Percentiles rank a stretch among this genome's conserved stretches.
phyloP scores from a whole-genome alignment of 768 basidiomycete species.

The Boletus vinaceobasis region DNA sequence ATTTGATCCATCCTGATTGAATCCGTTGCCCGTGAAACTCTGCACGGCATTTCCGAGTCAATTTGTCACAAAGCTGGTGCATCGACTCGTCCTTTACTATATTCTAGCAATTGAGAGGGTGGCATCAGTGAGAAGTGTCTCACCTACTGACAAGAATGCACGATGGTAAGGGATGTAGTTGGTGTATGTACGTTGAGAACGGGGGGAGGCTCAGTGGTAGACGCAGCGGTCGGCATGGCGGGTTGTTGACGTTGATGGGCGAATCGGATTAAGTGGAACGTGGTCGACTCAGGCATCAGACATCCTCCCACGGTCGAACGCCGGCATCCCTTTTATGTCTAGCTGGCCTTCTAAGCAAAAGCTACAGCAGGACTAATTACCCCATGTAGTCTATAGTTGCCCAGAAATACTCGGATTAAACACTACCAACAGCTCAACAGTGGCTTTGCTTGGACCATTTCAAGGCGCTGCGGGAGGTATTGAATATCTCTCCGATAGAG shows the following conservation, averaged over 20 bases:
- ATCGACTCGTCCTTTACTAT: slow-evolving; percentile 70
- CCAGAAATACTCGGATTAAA: not conserved
- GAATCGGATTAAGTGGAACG: not conserved
- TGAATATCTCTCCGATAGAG: not conserved
- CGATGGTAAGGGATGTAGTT: slow-evolving; percentile 64
- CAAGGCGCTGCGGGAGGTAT: slow-evolving; percentile 54
- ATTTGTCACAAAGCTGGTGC: slow-evolving; percentile 61
- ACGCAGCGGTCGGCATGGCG: slow-evolving; percentile 27
- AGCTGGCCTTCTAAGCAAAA: not conserved
- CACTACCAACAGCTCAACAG: slow-evolving; percentile 69
- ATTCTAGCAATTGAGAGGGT: slow-evolving; percentile 7
- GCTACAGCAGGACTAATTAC: not conserved
- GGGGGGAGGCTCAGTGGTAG: slow-evolving; percentile 33
- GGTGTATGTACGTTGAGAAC: slow-evolving; percentile 78
- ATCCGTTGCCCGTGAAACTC: slow-evolving; percentile 61
- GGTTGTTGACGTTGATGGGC: not conserved
- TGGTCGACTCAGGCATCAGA: not conserved
- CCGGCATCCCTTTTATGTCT: no score
- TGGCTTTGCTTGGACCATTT: slow-evolving; percentile 65
- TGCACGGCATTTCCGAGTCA: slow-evolving; percentile 60
- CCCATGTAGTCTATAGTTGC: slow-evolving; percentile 1
- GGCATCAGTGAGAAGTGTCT: not conserved
- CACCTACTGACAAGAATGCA: slow-evolving; percentile 63
- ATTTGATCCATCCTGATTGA: slow-evolving; percentile 81
- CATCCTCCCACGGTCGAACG: slow-evolving; percentile 1